Evolutionary conservation across 495 filamentous ascomycete species (phyloP).

Genomic region (Lepidopterella palustris): DNA sequence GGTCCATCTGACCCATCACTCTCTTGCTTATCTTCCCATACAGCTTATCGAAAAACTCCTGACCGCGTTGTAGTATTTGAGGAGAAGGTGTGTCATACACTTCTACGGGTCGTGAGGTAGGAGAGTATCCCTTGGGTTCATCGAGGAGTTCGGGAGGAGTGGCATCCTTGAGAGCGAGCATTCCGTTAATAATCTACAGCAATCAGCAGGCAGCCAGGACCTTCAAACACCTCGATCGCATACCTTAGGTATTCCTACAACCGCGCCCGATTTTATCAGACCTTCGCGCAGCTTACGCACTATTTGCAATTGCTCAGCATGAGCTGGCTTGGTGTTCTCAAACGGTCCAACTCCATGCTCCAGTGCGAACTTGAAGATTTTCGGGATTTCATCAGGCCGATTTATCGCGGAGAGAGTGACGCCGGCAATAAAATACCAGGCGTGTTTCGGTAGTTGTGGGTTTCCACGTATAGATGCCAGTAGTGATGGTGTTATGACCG

Average conservation of each 20-base stretch:
- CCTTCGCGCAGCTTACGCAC: conserved; percentile 49
- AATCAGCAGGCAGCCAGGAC: conserved; percentile 1
- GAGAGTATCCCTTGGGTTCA: conserved; percentile 38
- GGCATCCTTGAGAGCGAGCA: conserved; percentile 43
- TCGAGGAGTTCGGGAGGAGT: conserved; percentile 45
- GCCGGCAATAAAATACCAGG: conserved; percentile 50
- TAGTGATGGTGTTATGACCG: conserved; percentile 30
- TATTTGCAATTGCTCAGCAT: conserved; percentile 41
- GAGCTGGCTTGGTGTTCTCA: conserved; percentile 25
- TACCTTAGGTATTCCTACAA: conserved; percentile 52
- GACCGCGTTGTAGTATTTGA: conserved; percentile 43
- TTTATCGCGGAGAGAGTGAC: conserved; percentile 48
- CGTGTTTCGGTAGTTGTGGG: conserved; percentile 42
- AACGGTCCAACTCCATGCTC: conserved; percentile 27
- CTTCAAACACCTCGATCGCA: conserved; percentile 3
- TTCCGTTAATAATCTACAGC: conserved; percentile 47
- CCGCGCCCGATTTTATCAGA: conserved; percentile 45
- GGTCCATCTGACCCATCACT: conserved; percentile 50
- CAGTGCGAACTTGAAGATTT: conserved; percentile 43
- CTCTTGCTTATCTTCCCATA: conserved; percentile 48
- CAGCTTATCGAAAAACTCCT: conserved; percentile 45
- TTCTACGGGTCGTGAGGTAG: conserved; percentile 39
- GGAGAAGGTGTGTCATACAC: conserved; percentile 35
- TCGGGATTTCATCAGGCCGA: conserved; percentile 47
- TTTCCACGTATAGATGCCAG: conserved; percentile 43